Percentiles rank a stretch among this genome's conserved stretches.
phyloP scores from a whole-genome alignment of 2,329 filamentous ascomycete genomes.

The Knufia fluminis region DNA sequence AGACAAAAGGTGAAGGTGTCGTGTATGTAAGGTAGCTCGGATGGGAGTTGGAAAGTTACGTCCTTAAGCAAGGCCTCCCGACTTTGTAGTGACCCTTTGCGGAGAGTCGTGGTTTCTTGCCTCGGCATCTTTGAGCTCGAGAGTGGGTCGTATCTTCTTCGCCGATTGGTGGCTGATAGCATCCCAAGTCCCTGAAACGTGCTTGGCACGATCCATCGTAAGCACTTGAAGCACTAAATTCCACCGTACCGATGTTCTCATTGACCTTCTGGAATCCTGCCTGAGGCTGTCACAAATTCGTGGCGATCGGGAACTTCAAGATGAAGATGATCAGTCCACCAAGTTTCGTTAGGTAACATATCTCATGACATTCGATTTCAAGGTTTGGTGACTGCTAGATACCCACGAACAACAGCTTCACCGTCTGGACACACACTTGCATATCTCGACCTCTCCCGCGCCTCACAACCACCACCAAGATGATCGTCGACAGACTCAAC shows the following conservation, averaged over 20 bases:
- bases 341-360: neutral
- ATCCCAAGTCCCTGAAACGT: too few species aligned
- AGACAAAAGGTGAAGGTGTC: neutral
- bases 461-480: neutral
- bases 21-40: neutral
- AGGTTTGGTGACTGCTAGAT: neutral
- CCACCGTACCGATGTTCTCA: neutral
- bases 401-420: too few species aligned
- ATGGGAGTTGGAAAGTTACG: too few species aligned
- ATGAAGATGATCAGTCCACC: neutral
- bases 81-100: too few species aligned
- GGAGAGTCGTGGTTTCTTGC: neutral
- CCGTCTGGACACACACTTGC: too few species aligned
- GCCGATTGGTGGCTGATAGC: neutral
- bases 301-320: neutral
- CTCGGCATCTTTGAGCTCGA: neutral
- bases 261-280: neutral
- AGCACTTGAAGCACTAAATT: too few species aligned
- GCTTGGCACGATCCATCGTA: too few species aligned
- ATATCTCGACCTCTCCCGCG: neutral
- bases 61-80: too few species aligned
- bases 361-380: neutral
- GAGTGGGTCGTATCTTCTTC: neutral
- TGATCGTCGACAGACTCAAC: conserved; percentile 23
- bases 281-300: neutral